Evolutionary conservation across 108 stramenopile species (phyloP), one percentile per base, ranked within the genome.

Genomic region (Epithemia pelagica): DNA sequence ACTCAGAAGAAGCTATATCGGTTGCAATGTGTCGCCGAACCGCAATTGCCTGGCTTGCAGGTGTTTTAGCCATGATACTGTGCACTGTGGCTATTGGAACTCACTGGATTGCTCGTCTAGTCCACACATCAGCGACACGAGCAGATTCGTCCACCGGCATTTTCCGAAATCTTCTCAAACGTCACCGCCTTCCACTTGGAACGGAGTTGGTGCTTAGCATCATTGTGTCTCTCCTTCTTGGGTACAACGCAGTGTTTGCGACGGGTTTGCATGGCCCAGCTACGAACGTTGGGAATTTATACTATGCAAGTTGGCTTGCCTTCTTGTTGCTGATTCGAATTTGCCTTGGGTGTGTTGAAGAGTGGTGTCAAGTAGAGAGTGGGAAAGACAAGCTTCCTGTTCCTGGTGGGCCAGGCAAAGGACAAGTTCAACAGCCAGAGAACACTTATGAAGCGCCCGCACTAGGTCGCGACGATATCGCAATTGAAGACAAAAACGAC

Each of bases 261-360:
- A 82, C 74, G 28, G 75, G 69, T 21, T 74, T 82, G 20, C 74
- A 75, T 29, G 82, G 82, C 8, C 82, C 78, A 23, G 82, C 78
- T n/a, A 29, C 78, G 2, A 72, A 30, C 18, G 82, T 82, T 21
- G 82, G 82, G 10, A 78, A 82, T 63, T 54, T 82, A 1, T 82
- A 82, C 65, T 82, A 78, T 56, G 66, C 78, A 19, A 72, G 59
- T 30, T 82, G 78, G 78, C 30, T 79, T 25, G 58, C 61, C 29
- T 79, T 75, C 27, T 51, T 82, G 53, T 62, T 77, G 19, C 73
- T 68, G 33, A 28, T 82, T 18, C 71, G 78, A 24, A 68, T 82
- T 26, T 63, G 63, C 37, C 65, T 82, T 25, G 75, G 74, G n/a
- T 82, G 82, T 29, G 21, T 82, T 21, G 78, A 82, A 71, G 77